A percentile compares a stretch with the other conserved stretches of the same genome.
Evolutionary conservation across 495 filamentous ascomycete species (phyloP).

Genomic region (Aspergillus sclerotioniger): DNA sequence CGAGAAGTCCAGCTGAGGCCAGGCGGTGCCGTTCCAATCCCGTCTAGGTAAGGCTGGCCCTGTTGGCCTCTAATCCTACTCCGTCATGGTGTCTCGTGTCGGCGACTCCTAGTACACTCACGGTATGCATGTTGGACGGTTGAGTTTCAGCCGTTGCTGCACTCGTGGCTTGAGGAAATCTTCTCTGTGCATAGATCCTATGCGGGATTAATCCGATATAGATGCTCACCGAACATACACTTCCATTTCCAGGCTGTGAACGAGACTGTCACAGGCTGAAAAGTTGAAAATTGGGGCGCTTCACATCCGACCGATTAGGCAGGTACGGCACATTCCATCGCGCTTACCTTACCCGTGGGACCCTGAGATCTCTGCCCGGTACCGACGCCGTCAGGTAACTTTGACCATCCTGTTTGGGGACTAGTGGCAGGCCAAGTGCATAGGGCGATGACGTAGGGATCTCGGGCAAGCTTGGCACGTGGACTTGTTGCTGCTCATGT

Average conservation of each 20-base stretch:
- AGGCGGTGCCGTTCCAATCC: neutral
- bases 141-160: neutral
- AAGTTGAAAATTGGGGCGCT: neutral
- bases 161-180: neutral
- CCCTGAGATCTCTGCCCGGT: neutral
- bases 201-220: no score
- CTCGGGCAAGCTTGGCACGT: neutral
- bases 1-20: neutral
- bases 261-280: no score
- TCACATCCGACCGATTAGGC: neutral
- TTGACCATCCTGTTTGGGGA: neutral
- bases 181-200: neutral
- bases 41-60: neutral
- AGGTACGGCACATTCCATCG: neutral
- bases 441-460: neutral
- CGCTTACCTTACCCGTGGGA: neutral
- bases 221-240: no score
- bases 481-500: neutral
- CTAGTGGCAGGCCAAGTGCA: neutral
- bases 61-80: neutral
- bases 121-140: neutral
- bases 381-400: neutral
- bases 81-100: neutral
- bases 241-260: no score
- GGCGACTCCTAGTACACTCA: neutral